Percentiles rank a stretch among this genome's conserved stretches.
Evolutionary conservation across 805 yeast genomes (phyloP).

Genomic region (Maudiozyma serrabonitensis): DNA sequence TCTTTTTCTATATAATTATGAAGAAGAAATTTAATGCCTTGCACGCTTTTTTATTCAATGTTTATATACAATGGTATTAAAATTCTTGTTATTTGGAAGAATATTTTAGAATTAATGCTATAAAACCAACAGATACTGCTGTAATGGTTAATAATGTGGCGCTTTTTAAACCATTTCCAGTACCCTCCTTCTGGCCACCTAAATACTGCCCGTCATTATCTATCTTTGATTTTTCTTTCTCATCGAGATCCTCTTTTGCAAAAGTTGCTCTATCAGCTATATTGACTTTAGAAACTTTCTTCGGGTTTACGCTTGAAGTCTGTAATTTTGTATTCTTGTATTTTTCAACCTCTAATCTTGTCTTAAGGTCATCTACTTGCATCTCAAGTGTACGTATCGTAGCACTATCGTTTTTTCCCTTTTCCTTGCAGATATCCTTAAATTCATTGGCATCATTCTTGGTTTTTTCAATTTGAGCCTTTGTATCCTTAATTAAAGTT

Average conservation of each 20-base stretch:
- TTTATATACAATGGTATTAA: not conserved
- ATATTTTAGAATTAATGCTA: constrained; percentile 4
- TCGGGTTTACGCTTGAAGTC: not conserved
- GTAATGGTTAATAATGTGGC: constrained; percentile 1
- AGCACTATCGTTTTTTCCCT: constrained; percentile 8
- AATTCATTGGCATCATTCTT: constrained; percentile 10
- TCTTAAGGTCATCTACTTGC: constrained; percentile 26
- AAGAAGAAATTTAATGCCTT: not conserved
- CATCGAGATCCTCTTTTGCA: not conserved
- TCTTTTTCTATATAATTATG: no score
- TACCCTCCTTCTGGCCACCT: not conserved
- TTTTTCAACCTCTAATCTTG: constrained; percentile 28
- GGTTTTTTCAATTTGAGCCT: constrained; percentile 12
- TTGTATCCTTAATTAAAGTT: constrained; percentile 12
- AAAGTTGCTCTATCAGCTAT: not conserved
- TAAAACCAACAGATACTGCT: constrained; percentile 7
- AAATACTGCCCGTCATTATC: not conserved
- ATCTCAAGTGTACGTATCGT: constrained; percentile 15
- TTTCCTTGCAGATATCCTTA: constrained; percentile 7
- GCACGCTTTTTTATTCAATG: not conserved
- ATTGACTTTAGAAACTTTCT: not conserved
- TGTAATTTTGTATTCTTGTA: constrained; percentile 19
- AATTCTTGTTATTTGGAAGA: not conserved
- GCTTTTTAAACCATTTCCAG: not conserved
- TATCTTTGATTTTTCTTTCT: not conserved